phyloP scores from a whole-genome alignment of 106 monocot genomes.

The Chionographis japonica region DNA sequence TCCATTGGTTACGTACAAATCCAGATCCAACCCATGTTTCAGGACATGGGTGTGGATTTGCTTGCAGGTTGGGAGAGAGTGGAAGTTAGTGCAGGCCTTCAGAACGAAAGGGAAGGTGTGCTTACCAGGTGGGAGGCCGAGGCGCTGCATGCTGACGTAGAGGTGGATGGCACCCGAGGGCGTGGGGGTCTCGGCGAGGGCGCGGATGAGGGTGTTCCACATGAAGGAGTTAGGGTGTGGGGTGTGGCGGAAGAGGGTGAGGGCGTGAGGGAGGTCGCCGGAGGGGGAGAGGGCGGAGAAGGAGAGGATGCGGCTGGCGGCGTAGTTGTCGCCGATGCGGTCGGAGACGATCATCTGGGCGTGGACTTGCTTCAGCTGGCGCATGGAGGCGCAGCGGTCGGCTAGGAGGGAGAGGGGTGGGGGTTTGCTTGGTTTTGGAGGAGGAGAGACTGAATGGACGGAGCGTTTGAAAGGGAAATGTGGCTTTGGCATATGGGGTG shows the following conservation, averaged over 20 bases:
- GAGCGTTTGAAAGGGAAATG: neutral
- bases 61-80: neutral
- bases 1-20: conserved; percentile 48
- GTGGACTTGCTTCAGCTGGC: conserved; percentile 56
- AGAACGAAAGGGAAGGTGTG: conserved; percentile 90
- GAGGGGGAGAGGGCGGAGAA: conserved; percentile 39
- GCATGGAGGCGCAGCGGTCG: conserved; percentile 55
- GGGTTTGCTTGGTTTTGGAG: neutral
- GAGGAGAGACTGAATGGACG: neutral
- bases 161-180: conserved; percentile 39
- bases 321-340: conserved; percentile 72
- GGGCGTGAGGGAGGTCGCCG: conserved; percentile 39
- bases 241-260: conserved; percentile 42
- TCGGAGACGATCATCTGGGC: conserved; percentile 72
- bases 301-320: conserved; percentile 55
- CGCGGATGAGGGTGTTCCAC: conserved; percentile 78
- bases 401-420: conserved; percentile 58
- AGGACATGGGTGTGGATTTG: conserved; percentile 57
- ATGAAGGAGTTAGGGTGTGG: conserved; percentile 79
- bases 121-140: conserved; percentile 33
- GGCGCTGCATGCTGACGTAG: conserved; percentile 33
- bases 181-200: conserved; percentile 31
- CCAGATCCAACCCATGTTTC: conserved; percentile 36
- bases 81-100: conserved; percentile 40
- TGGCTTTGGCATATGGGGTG: neutral